Evolutionary conservation across 257 asterid genomes (phyloP).

Genomic region (Ophiorrhiza pumila): DNA sequence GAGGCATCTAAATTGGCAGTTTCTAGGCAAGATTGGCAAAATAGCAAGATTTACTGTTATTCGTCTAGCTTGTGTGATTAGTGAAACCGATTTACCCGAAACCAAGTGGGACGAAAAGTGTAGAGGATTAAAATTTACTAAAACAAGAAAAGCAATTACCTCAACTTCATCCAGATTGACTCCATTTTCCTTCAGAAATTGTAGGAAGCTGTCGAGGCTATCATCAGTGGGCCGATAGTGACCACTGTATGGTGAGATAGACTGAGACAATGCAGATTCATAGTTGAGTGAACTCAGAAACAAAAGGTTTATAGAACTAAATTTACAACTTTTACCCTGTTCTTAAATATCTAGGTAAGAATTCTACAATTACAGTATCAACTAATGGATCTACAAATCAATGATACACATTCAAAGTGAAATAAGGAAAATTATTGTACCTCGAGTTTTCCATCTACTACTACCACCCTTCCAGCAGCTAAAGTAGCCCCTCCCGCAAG

Average conservation of each 20-base stretch:
- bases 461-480: conserved; percentile 93
- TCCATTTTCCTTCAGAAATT: conserved; percentile 67
- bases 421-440: conserved; percentile 29
- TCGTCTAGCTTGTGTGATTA: background rate
- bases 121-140: background rate
- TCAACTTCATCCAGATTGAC: conserved; percentile 59
- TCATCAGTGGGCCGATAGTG: conserved; percentile 95
- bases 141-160: conserved; percentile 37
- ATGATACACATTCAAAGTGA: background rate
- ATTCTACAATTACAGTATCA: background rate
- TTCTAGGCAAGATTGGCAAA: background rate
- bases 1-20: background rate
- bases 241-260: conserved; percentile 92
- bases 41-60: background rate
- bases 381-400: background rate
- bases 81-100: background rate
- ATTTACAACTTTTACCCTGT: background rate
- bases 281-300: conserved; percentile 2
- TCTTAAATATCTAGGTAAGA: background rate
- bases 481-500: conserved; percentile 94
- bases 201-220: conserved; percentile 56
- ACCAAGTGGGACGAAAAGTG: background rate
- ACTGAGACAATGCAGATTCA: conserved; percentile 33
- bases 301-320: background rate
- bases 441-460: conserved; percentile 67